Evolutionary conservation across 2,329 filamentous ascomycete genomes (phyloP).

Genomic region (Aspergillus pseudoterreus): DNA sequence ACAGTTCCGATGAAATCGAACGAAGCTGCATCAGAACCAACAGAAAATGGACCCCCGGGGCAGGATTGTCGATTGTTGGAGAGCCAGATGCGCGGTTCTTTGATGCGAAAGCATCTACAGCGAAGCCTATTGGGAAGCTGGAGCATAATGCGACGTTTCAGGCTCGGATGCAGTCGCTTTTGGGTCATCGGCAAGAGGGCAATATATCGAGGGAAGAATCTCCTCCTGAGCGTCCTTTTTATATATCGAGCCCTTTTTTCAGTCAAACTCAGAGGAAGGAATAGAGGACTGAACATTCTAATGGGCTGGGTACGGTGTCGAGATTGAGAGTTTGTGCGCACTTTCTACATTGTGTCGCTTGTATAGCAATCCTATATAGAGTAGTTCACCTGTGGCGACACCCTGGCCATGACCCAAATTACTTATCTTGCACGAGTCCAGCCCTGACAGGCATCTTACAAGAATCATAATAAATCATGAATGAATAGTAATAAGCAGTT

Average conservation of each 20-base stretch:
- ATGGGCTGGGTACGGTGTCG: too few relatives aligned
- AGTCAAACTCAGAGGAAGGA: not conserved
- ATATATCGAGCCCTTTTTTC: slow-evolving; percentile 17
- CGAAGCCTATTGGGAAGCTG: slow-evolving; percentile 9
- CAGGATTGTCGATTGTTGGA: slow-evolving; percentile 5
- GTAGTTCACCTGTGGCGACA: too few relatives aligned
- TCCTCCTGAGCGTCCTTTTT: slow-evolving; percentile 10
- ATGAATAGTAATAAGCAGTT: too few relatives aligned
- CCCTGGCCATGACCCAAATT: too few relatives aligned
- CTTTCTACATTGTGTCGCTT: too few relatives aligned
- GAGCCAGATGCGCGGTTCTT: slow-evolving; percentile 16
- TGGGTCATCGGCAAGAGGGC: not conserved
- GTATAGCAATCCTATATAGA: too few relatives aligned
- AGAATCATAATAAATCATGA: too few relatives aligned
- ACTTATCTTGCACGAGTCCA: too few relatives aligned
- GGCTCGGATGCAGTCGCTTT: slow-evolving; percentile 11
- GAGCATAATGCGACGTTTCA: slow-evolving; percentile 8
- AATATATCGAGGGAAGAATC: not conserved
- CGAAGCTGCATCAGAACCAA: slow-evolving; percentile 5
- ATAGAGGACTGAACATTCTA: too few relatives aligned
- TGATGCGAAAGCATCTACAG: not conserved
- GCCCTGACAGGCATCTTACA: too few relatives aligned
- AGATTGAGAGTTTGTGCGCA: too few relatives aligned
- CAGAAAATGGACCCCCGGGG: slow-evolving; percentile 13
- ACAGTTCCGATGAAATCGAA: slow-evolving; percentile 11